These are phyloP conservation scores for Raddia distichophylla DNA, from an alignment of 176 grass and related monocot genomes.

Conservation along the genomic window DNA sequence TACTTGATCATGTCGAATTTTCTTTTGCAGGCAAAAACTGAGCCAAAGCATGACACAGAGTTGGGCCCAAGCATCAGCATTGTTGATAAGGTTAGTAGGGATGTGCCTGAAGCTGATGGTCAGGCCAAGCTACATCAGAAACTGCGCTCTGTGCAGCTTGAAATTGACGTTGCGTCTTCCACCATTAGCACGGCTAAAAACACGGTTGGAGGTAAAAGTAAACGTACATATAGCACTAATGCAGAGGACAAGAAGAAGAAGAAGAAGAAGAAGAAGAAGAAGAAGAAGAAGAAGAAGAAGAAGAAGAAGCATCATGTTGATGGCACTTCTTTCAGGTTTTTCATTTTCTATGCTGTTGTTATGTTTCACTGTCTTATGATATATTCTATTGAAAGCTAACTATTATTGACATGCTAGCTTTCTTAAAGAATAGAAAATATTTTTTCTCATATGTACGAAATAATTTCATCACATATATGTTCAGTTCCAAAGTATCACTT, in stretches of 20 bases:
- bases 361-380: too few species aligned
- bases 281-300: too few species aligned
- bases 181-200: constrained; percentile 47
- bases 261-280: too few species aligned
- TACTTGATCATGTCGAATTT: not conserved
- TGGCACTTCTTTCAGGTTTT: too few species aligned
- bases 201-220: constrained; percentile 24
- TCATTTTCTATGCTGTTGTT: too few species aligned
- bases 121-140: constrained; percentile 62
- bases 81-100: not conserved
- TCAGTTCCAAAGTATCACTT: too few species aligned
- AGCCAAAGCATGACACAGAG: constrained; percentile 16
- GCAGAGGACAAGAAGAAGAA: constrained; percentile 4
- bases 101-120: constrained; percentile 22
- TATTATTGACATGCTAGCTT: too few species aligned
- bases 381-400: too few species aligned
- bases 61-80: not conserved
- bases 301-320: too few species aligned
- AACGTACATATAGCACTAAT: constrained; percentile 22
- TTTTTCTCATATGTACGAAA: too few species aligned
- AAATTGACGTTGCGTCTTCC: constrained; percentile 82
- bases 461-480: too few species aligned
- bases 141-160: constrained; percentile 71
- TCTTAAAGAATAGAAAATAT: too few species aligned
- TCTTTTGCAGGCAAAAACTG: constrained; percentile 53